Evolutionary conservation across 2,329 filamentous ascomycete genomes (phyloP).

Genomic region (Trichoderma sp.): DNA sequence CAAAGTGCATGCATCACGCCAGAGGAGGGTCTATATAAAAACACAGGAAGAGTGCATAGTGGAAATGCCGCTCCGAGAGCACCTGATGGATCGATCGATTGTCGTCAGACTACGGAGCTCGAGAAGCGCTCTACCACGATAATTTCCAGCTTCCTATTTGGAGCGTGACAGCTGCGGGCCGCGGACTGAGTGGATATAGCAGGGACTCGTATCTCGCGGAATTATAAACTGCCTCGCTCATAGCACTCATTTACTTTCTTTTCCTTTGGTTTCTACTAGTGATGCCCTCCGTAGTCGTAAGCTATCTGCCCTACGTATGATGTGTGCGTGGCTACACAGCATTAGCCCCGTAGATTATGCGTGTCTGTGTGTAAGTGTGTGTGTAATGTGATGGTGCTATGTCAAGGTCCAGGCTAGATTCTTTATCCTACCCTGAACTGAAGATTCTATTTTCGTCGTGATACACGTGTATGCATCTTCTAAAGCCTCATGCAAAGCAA

Average conservation of each 20-base stretch:
- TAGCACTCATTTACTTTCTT: background rate
- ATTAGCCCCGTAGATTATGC: background rate
- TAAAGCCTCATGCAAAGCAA: background rate
- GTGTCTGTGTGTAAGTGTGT: background rate
- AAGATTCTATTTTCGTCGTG: background rate
- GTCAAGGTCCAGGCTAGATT: background rate
- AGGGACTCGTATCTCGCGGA: background rate
- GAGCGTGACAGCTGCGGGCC: background rate
- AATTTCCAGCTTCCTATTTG: background rate
- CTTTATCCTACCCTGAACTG: constrained; percentile 2
- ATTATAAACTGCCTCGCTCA: background rate
- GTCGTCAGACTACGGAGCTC: background rate
- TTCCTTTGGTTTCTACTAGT: background rate
- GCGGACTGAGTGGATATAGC: background rate
- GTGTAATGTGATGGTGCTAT: background rate
- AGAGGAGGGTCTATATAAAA: background rate
- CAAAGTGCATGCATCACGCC: background rate
- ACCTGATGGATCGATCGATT: constrained; percentile 4
- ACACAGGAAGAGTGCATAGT: background rate
- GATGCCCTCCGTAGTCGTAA: background rate
- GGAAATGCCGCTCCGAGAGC: background rate
- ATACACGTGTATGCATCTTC: background rate
- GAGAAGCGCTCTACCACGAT: background rate
- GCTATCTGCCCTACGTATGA: background rate
- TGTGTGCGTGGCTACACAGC: background rate